Conservation (phyloP, 1,284 basidiomycete genomes). For the Tilletia setariae region DNA sequence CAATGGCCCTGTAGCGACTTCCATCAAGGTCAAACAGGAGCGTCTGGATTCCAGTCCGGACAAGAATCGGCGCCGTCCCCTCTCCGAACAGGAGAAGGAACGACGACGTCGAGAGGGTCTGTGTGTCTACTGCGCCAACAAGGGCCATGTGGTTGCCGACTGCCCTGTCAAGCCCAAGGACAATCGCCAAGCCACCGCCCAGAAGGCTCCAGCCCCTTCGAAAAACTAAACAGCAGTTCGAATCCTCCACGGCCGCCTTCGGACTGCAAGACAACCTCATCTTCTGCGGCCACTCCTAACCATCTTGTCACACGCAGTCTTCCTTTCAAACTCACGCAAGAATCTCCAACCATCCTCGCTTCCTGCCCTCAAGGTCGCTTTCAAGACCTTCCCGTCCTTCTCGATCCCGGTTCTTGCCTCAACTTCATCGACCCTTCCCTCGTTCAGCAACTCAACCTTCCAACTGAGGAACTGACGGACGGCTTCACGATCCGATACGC, state of each 20-base stretch:
- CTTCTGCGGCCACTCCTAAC: background rate
- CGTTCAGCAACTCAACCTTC: background rate
- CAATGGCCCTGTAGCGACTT: background rate
- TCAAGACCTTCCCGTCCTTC: background rate
- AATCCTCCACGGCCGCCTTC: background rate
- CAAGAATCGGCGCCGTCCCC: background rate
- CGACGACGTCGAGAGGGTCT: background rate
- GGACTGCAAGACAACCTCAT: background rate
- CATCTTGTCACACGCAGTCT: too few species aligned
- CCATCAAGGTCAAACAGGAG: too few species aligned
- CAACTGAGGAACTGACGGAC: background rate
- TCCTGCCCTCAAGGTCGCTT: background rate
- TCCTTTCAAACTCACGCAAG: background rate
- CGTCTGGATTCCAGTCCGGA: background rate
- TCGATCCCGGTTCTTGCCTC: constrained; percentile 1
- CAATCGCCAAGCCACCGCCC: background rate
- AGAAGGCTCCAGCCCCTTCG: background rate
- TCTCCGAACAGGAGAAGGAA: background rate
- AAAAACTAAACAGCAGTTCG: constrained; percentile 5
- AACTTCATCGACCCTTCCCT: constrained; percentile 9
- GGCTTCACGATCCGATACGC: too few species aligned
- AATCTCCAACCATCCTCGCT: background rate
- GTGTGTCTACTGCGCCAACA: too few species aligned
- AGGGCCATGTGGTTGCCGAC: too few species aligned
- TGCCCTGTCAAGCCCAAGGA: too few species aligned